Conservation (phyloP, 768 basidiomycete species). For the Rossbeevera mucosa region DNA sequence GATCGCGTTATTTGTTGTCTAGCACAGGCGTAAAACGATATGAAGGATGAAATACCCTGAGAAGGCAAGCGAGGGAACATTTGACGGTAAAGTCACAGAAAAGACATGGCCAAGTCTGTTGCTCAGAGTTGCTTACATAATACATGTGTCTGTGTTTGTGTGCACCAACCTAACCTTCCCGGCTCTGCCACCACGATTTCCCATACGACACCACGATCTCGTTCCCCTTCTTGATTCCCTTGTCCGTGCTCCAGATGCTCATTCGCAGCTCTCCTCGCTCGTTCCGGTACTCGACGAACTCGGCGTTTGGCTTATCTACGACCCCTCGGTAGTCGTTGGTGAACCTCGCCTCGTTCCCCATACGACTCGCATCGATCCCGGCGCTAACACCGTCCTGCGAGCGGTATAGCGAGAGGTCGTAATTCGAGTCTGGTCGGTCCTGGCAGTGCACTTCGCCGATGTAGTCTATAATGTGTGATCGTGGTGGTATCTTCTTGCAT, state of each 20-base stretch:
- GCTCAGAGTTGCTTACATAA: no score
- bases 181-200: constrained; percentile 72
- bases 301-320: constrained; percentile 60
- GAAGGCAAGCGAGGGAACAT: constrained; percentile 52
- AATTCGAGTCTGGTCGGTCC: constrained; percentile 69
- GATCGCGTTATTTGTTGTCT: constrained; percentile 32
- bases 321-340: constrained; percentile 89
- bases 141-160: constrained; percentile 18
- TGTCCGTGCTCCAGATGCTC: constrained; percentile 63
- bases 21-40: constrained; percentile 56
- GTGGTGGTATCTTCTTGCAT: constrained; percentile 59
- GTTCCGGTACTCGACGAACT: constrained; percentile 57
- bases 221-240: constrained; percentile 67
- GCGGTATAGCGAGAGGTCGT: constrained; percentile 80
- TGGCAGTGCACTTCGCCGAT: constrained; percentile 82
- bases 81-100: constrained; percentile 10
- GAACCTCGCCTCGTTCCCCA: constrained; percentile 87
- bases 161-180: not conserved
- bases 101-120: not conserved
- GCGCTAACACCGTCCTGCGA: constrained; percentile 53
- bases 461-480: constrained; percentile 73
- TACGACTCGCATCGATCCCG: constrained; percentile 68
- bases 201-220: constrained; percentile 89
- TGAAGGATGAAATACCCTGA: constrained; percentile 47
- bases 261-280: constrained; percentile 64